A percentile compares a stretch with the other conserved stretches of the same genome.
Conservation (phyloP, 2,329 filamentous ascomycete genomes). For the Ophidiomyces ophidiicola region DNA sequence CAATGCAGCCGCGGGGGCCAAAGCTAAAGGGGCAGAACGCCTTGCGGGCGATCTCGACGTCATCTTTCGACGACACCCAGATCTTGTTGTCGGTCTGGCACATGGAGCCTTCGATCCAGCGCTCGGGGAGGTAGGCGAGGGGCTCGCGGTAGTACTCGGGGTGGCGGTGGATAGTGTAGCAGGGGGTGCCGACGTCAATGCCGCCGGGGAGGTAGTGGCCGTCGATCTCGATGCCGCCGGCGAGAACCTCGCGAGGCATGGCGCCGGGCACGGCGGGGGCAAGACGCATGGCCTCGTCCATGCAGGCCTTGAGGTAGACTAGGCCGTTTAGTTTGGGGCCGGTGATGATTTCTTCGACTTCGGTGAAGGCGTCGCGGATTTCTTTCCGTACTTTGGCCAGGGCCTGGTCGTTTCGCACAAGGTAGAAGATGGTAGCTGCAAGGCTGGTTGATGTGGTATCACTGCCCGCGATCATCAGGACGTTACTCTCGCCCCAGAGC, state of each 20-base stretch:
- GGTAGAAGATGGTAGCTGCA: slow-evolving; percentile 31
- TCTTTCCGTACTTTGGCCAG: slow-evolving; percentile 24
- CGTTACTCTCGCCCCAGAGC: slow-evolving; percentile 39
- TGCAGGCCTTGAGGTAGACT: slow-evolving; percentile 33
- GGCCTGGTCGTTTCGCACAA: slow-evolving; percentile 24
- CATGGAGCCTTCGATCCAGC: slow-evolving; percentile 24
- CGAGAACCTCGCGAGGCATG: slow-evolving; percentile 23
- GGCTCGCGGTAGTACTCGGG: slow-evolving; percentile 24
- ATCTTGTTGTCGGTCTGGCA: slow-evolving; percentile 12
- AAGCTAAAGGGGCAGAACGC: slow-evolving; percentile 27
- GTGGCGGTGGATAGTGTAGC: slow-evolving; percentile 27
- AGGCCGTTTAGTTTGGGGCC: slow-evolving; percentile 26
- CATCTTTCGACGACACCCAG: slow-evolving; percentile 15
- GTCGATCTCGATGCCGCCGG: slow-evolving; percentile 24
- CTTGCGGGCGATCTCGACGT: slow-evolving; percentile 37
- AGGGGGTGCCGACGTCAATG: slow-evolving; percentile 22
- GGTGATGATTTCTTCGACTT: slow-evolving; percentile 28
- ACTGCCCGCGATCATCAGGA: slow-evolving; percentile 39
- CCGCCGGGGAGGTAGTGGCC: slow-evolving; percentile 23
- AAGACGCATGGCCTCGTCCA: slow-evolving; percentile 30
- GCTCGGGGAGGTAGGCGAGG: slow-evolving; percentile 24
- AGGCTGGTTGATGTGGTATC: slow-evolving; percentile 34
- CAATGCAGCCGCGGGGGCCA: slow-evolving; percentile 34
- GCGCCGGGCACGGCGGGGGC: slow-evolving; percentile 21
- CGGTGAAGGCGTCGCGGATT: slow-evolving; percentile 25